A percentile compares a stretch with the other conserved stretches of the same genome.
These are phyloP conservation scores for Capsella rubella DNA, from an alignment of 441 rosid species.

Conservation along the genomic window DNA sequence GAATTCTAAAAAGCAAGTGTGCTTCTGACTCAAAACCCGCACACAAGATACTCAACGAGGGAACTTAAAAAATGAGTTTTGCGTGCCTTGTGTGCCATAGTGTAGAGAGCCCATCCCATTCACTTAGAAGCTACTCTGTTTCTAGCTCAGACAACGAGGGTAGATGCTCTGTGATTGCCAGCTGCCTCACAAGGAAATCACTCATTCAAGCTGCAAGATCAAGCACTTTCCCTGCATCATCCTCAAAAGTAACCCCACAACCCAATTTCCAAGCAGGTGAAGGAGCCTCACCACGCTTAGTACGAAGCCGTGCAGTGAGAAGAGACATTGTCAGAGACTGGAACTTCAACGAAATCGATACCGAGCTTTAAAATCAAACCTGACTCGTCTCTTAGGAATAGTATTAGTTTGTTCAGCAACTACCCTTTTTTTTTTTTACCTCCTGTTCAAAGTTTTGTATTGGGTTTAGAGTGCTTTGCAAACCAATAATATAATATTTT, in stretches of 20 bases:
- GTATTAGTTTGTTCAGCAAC: slow-evolving; percentile 36
- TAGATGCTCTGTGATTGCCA: slow-evolving; percentile 74
- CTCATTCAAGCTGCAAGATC: slow-evolving; percentile 68
- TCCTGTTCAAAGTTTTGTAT: slow-evolving; percentile 4
- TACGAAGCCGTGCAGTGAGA: slow-evolving; percentile 85
- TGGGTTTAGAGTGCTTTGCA: slow-evolving; percentile 14
- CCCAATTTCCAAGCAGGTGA: slow-evolving; percentile 58
- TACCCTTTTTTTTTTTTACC: not conserved
- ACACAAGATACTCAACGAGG: not conserved
- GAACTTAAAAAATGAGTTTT: slow-evolving; percentile 61
- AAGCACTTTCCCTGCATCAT: slow-evolving; percentile 49
- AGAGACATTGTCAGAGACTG: slow-evolving; percentile 95
- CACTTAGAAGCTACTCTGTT: slow-evolving; percentile 87
- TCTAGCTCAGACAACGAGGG: slow-evolving; percentile 93
- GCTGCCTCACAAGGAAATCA: slow-evolving; percentile 70
- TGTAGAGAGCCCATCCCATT: slow-evolving; percentile 90
- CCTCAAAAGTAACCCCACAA: slow-evolving; percentile 94
- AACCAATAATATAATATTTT: slow-evolving; percentile 26
- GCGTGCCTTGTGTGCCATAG: slow-evolving; percentile 89
- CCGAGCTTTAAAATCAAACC: slow-evolving; percentile 52
- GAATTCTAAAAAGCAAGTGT: not conserved
- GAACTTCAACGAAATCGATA: slow-evolving; percentile 73
- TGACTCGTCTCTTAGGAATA: slow-evolving; percentile 36
- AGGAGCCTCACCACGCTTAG: slow-evolving; percentile 70
- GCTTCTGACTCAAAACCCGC: slow-evolving; percentile 13